Percentiles rank a stretch among this genome's conserved stretches.
These are phyloP conservation scores for Trametes cingulata DNA, from an alignment of 768 basidiomycete genomes.

Conservation along the genomic window DNA sequence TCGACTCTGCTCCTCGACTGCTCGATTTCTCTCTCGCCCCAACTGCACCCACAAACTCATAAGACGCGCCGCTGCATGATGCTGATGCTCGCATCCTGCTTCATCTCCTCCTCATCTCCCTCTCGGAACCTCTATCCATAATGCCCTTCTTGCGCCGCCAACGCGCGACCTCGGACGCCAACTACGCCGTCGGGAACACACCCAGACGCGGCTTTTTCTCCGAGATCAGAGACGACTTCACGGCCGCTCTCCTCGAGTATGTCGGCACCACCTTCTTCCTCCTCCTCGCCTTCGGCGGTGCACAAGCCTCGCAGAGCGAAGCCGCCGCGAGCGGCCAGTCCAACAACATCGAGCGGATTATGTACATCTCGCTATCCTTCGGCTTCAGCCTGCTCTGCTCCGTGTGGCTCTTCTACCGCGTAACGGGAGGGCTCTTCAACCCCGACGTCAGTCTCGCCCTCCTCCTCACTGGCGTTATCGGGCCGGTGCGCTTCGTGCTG, in stretches of 20 bases:
- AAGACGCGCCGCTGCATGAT: too few relatives aligned
- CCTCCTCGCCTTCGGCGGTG: conserved; percentile 63
- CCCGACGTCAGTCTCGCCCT: conserved; percentile 63
- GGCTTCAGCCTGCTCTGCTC: conserved; percentile 63
- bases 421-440: conserved; percentile 68
- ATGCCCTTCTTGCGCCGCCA: background rate
- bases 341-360: conserved; percentile 39
- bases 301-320: conserved; percentile 46
- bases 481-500: conserved; percentile 56
- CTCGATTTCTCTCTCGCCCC: background rate
- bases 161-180: conserved; percentile 2
- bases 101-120: background rate
- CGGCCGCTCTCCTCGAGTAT: conserved; percentile 57
- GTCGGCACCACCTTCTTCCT: conserved; percentile 64
- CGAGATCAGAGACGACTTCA: conserved; percentile 40
- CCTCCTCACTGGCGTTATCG: conserved; percentile 54
- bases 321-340: conserved; percentile 9
- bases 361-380: conserved; percentile 62
- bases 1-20: background rate
- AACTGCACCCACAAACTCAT: conserved; percentile 4
- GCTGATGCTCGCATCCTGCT: background rate
- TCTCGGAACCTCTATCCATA: background rate
- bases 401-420: conserved; percentile 68
- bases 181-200: conserved; percentile 8
- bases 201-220: conserved; percentile 26